Percentiles rank a stretch among this genome's conserved stretches.
These are phyloP conservation scores for Fistulifera pelliculosa DNA, from an alignment of 108 stramenopile genomes.

Conservation along the genomic window DNA sequence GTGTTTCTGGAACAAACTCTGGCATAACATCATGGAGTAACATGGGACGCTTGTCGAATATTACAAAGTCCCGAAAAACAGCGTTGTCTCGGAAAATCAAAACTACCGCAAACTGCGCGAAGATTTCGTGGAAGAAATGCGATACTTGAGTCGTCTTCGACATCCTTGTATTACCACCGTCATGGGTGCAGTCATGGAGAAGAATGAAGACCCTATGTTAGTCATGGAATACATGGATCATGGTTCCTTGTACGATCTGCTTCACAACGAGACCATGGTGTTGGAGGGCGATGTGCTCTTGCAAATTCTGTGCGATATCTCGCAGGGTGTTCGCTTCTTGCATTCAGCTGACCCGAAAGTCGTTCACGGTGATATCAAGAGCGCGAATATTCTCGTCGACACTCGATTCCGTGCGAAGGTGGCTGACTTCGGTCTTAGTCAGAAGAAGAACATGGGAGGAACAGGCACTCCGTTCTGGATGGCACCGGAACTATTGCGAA, in stretches of 20 bases:
- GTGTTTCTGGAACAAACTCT: neutral
- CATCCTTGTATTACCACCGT: conserved; percentile 64
- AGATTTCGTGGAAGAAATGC: conserved; percentile 57
- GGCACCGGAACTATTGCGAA: conserved; percentile 76
- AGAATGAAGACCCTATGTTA: conserved; percentile 28
- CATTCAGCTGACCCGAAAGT: conserved; percentile 42
- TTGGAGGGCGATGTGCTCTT: conserved; percentile 40
- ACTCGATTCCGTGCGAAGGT: conserved; percentile 42
- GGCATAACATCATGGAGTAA: neutral
- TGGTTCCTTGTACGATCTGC: conserved; percentile 51
- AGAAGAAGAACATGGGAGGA: conserved; percentile 30
- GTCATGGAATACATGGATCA: conserved; percentile 68
- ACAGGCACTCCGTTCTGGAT: conserved; percentile 95
- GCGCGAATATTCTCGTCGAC: conserved; percentile 57
- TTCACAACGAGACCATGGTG: conserved; percentile 45
- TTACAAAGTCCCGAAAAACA: neutral
- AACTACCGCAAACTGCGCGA: conserved; percentile 22
- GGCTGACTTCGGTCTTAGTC: conserved; percentile 44
- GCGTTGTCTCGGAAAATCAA: neutral
- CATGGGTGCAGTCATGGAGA: conserved; percentile 34
- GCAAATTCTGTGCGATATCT: conserved; percentile 38
- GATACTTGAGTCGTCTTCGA: conserved; percentile 39
- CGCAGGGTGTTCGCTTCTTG: conserved; percentile 45
- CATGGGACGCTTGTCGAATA: neutral
- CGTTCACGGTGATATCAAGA: conserved; percentile 53